Evolutionary conservation across 129 eudicot genomes (phyloP).

Genomic region (Ambrosia artemisiifolia): DNA sequence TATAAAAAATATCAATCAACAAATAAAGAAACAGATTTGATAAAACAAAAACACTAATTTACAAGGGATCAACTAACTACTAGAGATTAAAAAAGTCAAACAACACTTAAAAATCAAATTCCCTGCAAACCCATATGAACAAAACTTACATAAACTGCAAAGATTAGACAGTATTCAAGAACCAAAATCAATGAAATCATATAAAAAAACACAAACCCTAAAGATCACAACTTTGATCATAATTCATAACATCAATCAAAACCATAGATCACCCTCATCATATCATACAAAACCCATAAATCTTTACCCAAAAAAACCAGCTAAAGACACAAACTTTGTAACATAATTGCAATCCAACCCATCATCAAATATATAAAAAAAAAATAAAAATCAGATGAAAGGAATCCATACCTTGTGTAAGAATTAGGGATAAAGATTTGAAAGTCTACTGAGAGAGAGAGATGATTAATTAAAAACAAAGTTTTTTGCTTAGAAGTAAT

Average conservation of each 20-base stretch:
- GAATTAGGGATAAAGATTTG: constrained; percentile 5
- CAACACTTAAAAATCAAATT: not conserved
- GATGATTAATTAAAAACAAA: constrained; percentile 7
- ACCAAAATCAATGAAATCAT: not conserved
- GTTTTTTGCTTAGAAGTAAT: constrained; percentile 19
- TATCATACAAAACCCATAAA: constrained; percentile 5
- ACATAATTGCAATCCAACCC: not conserved
- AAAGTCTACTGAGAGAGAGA: constrained; percentile 9
- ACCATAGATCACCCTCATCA: not conserved
- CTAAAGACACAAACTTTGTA: not conserved
- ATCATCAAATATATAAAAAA: not conserved
- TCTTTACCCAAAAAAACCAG: constrained; percentile 8
- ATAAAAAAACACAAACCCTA: not conserved
- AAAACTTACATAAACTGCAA: not conserved
- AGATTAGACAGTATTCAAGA: not conserved
- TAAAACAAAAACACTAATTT: not conserved
- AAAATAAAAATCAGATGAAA: not conserved
- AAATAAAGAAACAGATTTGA: constrained; percentile 1
- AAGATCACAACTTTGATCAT: constrained; percentile 16
- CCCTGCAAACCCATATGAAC: constrained; percentile 3
- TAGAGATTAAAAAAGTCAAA: constrained; percentile 18
- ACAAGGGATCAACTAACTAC: constrained; percentile 12
- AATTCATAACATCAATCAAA: constrained; percentile 8
- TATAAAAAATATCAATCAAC: not conserved
- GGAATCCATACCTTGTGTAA: constrained; percentile 22